A percentile compares a stretch with the other conserved stretches of the same genome.
These are phyloP conservation scores for Dioscorea dumetorum DNA, from an alignment of 106 monocot genomes.

Conservation along the genomic window DNA sequence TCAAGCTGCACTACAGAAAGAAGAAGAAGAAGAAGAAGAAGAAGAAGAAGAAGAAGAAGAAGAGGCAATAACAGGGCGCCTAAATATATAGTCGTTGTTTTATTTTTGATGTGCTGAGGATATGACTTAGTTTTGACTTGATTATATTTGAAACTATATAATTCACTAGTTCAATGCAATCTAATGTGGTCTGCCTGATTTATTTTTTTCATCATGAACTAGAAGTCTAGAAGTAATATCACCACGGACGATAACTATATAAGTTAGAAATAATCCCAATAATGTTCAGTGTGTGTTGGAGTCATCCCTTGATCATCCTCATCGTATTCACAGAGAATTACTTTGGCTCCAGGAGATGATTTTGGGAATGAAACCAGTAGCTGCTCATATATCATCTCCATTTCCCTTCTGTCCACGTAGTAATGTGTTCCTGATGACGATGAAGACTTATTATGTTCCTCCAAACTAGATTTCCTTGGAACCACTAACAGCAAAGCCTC, in stretches of 20 bases:
- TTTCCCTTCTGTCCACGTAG: background rate
- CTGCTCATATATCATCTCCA: constrained; percentile 15
- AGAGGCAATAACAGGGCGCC: no score
- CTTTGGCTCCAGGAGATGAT: constrained; percentile 5
- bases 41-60: no score
- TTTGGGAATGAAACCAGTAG: constrained; percentile 19
- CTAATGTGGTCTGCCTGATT: no score
- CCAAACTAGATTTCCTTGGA: background rate
- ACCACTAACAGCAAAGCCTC: constrained; percentile 30
- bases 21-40: no score
- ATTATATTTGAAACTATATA: no score
- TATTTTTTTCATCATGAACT: no score
- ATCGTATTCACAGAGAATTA: constrained; percentile 8
- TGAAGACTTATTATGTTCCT: background rate
- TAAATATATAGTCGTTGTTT: no score
- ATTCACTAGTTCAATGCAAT: no score
- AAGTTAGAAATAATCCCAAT: background rate
- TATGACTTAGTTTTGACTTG: no score
- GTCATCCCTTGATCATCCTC: constrained; percentile 15
- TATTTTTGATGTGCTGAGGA: no score
- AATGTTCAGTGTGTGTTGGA: constrained; percentile 13
- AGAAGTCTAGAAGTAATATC: no score
- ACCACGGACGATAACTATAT: background rate
- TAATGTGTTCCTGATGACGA: background rate
- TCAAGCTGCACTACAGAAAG: no score